Base-by-base conservation (phyloP, 2,329 filamentous ascomycete species). In the Pseudopithomyces chartarum region DNA sequence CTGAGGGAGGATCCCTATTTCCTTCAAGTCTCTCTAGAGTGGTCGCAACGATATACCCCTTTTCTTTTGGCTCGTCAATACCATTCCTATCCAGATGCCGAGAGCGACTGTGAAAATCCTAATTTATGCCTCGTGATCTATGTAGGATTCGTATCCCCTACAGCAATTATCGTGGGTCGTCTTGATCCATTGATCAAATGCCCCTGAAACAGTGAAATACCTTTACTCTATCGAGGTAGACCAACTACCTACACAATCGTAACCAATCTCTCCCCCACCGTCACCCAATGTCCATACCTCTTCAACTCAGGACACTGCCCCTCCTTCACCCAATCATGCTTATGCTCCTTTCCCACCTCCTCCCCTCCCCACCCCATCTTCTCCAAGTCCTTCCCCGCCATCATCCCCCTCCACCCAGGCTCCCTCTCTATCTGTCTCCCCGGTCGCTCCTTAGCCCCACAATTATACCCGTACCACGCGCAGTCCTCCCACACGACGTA, bases 391-490 rank as follows among this genome's bases (percentile, higher is more conserved):
- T 39, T 45, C 33, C 46, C 26, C 15, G 19, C 40, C 33, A 42
- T 19, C 44, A 32, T 54, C 15, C 34, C 36, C 44, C 51, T 43
- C 51, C 52, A 57, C 17, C 56, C 52, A 2, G 55, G 45, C 4
- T 51, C 56, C 32, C 42, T 58, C 42, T 62, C 52, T 7, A 60
- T 40, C 6, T 17, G 33, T 10, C 60, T 36, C 7, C 58, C 55
- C 15, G 33, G 50, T 2, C 49, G 15, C 10, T 52, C 50, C 29
- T 56, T 62, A 15, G 19, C 39, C 2, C 59, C 60, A 51, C 65
- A 67, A 12, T 48, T 22, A 26, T 63, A 65, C 5, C 65, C 66
- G 53, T 64, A 67, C 66, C 64, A 68, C 0, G 57, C 54, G 38
- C 64, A 68, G 12, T 62, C 56, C 0, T 63, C 58, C 66, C 66